Base-by-base conservation (phyloP, 2,329 filamentous ascomycete genomes). In the Aspergillus persii region DNA sequence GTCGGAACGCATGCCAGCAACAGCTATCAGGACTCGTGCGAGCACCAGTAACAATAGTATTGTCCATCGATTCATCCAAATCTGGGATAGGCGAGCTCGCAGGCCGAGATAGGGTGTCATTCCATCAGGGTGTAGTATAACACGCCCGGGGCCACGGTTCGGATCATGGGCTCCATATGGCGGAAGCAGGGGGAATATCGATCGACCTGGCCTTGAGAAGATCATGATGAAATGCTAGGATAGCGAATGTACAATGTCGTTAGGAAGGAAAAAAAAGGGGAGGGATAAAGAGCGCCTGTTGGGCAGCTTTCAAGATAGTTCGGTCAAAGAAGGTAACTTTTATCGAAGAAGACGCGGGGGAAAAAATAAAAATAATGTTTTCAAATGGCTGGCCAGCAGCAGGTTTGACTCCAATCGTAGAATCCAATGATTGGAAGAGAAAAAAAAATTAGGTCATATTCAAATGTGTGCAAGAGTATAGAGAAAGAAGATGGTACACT, bases 41-140 rank as follows among this genome's bases (percentile, higher is more conserved):
- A 99, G 87, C 57, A 98, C 88, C 56, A 99, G 86, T 60, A 96
- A 76, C 51, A 98, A 83, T 51, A 99, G 83, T 61, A 98, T 83
- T 44, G 95, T 98, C 95, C 95, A 99, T 76, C 91, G 86, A 81
- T 99, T 98, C 80, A 99, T 88, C 92, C 94, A 97, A 76, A 96
- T 84, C 81, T 99, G 95, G 54, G 95, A 98, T 69, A 98, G 84
- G 70, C 93, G 89, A 69, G 94, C 89, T 71, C 88, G 87, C 71
- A 97, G 86, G 69, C 93, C 92, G 63, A 99, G 89, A 76, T 98
- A 98, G 62, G 95, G 94, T 64, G 92, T 97, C 71, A 90, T 84
- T 72, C 86, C 86, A 75, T 86, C 84, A 63, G 89, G 87, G 74
- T 86, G 83, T 71, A 81, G 76, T 76, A 83, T 81, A 78, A 83